Conservation (phyloP, 73 alveolate genomes). For the Breviolum minutum region DNA sequence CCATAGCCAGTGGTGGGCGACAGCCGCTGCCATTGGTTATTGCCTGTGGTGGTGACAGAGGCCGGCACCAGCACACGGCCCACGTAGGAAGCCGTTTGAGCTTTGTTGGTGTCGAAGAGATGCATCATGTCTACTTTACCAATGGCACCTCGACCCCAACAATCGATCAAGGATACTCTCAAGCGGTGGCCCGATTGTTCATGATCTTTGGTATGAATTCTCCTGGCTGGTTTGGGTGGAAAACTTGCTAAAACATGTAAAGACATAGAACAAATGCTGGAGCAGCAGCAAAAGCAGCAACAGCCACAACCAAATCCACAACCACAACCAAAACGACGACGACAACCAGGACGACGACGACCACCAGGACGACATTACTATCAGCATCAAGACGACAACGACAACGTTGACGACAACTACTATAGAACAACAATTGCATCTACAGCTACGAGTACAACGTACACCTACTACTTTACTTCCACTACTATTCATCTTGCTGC, state of each 20-base stretch:
- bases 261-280: not conserved
- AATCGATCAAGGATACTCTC: not conserved
- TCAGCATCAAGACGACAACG: no score
- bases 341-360: not conserved
- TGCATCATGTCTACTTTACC: slow-evolving; percentile 65
- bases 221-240: not conserved
- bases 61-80: slow-evolving; percentile 27
- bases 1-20: not conserved
- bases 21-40: not conserved
- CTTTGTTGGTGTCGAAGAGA: slow-evolving; percentile 45
- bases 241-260: not conserved
- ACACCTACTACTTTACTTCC: no score
- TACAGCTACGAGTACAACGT: no score
- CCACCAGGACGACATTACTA: no score
- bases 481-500: no score
- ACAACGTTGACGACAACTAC: no score
- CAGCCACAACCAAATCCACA: no score
- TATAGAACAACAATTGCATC: no score
- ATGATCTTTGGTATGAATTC: slow-evolving; percentile 6
- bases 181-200: slow-evolving; percentile 36
- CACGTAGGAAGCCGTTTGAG: slow-evolving; percentile 26
- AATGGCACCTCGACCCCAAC: slow-evolving; percentile 61
- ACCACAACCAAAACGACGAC: not conserved
- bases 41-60: not conserved
- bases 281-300: no score